Conservation (phyloP, 1,139 yeast genomes). For the Geotrichum candidum region DNA sequence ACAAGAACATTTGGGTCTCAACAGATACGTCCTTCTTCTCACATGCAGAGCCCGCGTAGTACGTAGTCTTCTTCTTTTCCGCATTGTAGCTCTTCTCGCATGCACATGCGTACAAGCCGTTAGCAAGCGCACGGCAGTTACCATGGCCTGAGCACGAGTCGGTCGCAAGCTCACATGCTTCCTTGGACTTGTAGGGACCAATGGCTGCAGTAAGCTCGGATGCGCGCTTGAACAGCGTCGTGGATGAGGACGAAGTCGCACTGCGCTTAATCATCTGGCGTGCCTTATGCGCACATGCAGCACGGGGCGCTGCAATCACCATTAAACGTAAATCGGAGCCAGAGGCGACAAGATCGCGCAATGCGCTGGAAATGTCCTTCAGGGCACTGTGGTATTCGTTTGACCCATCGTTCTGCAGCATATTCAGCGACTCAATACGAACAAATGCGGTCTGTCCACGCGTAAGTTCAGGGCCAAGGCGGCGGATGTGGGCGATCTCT, state of each 20-base stretch:
- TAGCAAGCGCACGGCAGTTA: constrained; percentile 39
- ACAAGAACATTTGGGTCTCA: constrained; percentile 59
- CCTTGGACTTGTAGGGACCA: constrained; percentile 36
- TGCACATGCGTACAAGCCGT: constrained; percentile 45
- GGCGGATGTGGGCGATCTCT: constrained; percentile 14
- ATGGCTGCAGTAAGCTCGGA: constrained; percentile 2
- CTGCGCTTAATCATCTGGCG: constrained; percentile 14
- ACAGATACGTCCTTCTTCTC: constrained; percentile 59
- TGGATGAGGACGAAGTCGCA: neutral
- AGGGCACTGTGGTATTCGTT: constrained; percentile 15
- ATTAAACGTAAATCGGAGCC: constrained; percentile 19
- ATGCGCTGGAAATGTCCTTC: constrained; percentile 14
- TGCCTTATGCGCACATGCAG: constrained; percentile 19
- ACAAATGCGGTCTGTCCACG: constrained; percentile 19
- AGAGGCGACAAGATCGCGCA: constrained; percentile 14
- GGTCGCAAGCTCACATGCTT: constrained; percentile 50
- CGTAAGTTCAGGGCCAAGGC: constrained; percentile 14
- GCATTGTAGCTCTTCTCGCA: constrained; percentile 50
- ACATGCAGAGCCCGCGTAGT: constrained; percentile 65
- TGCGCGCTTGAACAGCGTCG: constrained; percentile 8
- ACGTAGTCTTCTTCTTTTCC: constrained; percentile 45
- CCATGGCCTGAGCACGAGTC: constrained; percentile 60
- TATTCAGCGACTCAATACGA: constrained; percentile 18
- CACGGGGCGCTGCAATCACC: constrained; percentile 23
- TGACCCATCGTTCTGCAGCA: constrained; percentile 10